phyloP scores from a whole-genome alignment of 2,329 filamentous ascomycete species.

The Aspergillus niger region DNA sequence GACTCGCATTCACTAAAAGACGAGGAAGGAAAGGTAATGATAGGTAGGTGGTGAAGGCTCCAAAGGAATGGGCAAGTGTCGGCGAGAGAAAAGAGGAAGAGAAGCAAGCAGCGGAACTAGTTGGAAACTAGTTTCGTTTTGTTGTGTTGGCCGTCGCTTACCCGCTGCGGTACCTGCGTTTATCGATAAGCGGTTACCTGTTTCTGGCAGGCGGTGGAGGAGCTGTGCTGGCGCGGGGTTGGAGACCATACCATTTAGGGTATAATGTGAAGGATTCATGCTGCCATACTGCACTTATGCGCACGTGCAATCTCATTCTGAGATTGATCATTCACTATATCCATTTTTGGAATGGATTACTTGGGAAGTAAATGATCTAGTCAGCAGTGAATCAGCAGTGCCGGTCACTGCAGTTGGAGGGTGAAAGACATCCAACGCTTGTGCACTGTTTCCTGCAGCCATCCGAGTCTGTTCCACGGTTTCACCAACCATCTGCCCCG shows the following conservation, averaged over 20 bases:
- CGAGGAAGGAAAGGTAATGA: not conserved
- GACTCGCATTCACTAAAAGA: not conserved
- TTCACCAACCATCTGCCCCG: too few species aligned
- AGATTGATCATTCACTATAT: too few species aligned
- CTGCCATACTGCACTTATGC: too few species aligned
- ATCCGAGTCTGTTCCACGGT: too few species aligned
- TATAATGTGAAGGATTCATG: not conserved
- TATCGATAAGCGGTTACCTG: not conserved
- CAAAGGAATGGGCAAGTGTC: not conserved
- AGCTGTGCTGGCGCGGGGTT: not conserved
- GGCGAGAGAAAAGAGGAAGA: not conserved
- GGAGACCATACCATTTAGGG: not conserved
- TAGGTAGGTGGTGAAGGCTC: not conserved
- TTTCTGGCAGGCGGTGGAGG: not conserved
- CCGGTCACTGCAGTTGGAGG: too few species aligned
- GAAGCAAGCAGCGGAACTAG: not conserved
- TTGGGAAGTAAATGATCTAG: too few species aligned
- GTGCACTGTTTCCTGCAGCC: too few species aligned
- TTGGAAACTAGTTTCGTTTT: not conserved
- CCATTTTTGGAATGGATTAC: too few species aligned
- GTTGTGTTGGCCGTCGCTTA: not conserved
- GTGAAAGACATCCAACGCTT: too few species aligned
- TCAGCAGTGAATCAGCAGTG: too few species aligned
- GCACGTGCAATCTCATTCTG: too few species aligned
- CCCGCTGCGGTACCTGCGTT: not conserved